A percentile compares a stretch with the other conserved stretches of the same genome.
phyloP scores from a whole-genome alignment of 257 asterid species.

The Pogostemon cablin region DNA sequence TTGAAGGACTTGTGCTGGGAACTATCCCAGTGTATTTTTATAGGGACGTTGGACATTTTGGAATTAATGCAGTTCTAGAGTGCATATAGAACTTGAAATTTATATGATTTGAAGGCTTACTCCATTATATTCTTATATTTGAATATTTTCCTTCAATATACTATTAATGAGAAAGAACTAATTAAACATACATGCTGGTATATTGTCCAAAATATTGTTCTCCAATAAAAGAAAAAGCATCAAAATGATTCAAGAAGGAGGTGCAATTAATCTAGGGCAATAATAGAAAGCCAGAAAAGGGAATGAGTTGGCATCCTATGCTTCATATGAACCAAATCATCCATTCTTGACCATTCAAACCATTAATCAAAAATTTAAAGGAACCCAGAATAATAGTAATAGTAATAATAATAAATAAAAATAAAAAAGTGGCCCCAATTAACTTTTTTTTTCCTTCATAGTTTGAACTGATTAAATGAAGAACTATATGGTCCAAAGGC shows the following conservation, averaged over 20 bases:
- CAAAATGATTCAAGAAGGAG: neutral
- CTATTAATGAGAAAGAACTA: too few relatives aligned
- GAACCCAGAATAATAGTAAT: neutral
- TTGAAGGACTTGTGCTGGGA: too few relatives aligned
- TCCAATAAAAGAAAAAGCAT: neutral
- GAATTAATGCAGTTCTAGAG: too few relatives aligned
- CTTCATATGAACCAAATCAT: constrained; percentile 69
- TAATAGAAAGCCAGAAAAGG: constrained; percentile 48
- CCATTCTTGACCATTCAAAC: constrained; percentile 89
- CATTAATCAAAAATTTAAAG: constrained; percentile 39
- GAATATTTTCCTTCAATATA: too few relatives aligned
- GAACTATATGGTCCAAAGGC: constrained; percentile 41
- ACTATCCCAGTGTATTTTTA: too few relatives aligned
- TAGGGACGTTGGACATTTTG: too few relatives aligned
- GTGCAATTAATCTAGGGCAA: constrained; percentile 40
- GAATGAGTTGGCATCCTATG: constrained; percentile 76
- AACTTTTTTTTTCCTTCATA: constrained; percentile 2
- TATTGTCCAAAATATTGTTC: neutral
- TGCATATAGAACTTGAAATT: too few relatives aligned
- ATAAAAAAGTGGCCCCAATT: constrained; percentile 40
- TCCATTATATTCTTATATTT: too few relatives aligned
- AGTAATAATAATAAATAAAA: neutral
- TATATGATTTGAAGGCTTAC: too few relatives aligned
- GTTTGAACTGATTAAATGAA: constrained; percentile 25
- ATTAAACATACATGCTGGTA: too few relatives aligned